A percentile compares a stretch with the other conserved stretches of the same genome.
Conservation (phyloP, 2,329 filamentous ascomycete species). For the Exophiala mesophila region DNA sequence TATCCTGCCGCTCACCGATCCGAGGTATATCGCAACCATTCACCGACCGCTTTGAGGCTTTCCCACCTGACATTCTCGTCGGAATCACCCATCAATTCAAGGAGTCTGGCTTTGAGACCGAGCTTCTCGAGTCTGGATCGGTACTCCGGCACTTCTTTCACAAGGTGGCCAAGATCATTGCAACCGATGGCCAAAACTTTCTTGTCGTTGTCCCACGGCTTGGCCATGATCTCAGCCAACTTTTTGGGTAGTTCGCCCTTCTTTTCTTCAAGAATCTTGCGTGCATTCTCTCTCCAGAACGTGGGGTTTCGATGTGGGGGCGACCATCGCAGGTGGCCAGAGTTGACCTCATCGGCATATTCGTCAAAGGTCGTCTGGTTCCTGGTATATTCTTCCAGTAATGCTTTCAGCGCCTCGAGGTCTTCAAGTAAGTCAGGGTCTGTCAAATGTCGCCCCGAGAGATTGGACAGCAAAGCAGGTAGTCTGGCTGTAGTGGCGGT, state of each 20-base stretch:
- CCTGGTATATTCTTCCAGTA: slow-evolving; percentile 79
- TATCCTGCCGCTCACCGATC: slow-evolving; percentile 38
- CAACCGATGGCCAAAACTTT: slow-evolving; percentile 86
- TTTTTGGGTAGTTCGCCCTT: slow-evolving; percentile 73
- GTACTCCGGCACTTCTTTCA: slow-evolving; percentile 85
- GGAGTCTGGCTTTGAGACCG: slow-evolving; percentile 78
- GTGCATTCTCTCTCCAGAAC: slow-evolving; percentile 90
- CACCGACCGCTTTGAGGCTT: slow-evolving; percentile 76
- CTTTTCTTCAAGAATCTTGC: slow-evolving; percentile 77
- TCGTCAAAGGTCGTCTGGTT: slow-evolving; percentile 63
- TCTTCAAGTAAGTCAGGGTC: slow-evolving; percentile 48
- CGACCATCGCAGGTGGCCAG: slow-evolving; percentile 86
- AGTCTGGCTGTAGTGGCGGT: slow-evolving; percentile 81
- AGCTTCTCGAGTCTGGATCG: slow-evolving; percentile 73
- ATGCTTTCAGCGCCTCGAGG: slow-evolving; percentile 49
- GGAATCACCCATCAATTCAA: slow-evolving; percentile 87
- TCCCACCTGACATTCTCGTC: slow-evolving; percentile 92
- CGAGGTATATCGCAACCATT: slow-evolving; percentile 69
- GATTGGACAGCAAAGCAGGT: slow-evolving; percentile 56
- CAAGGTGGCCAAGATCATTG: slow-evolving; percentile 83
- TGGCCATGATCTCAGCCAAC: slow-evolving; percentile 76
- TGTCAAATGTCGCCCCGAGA: slow-evolving; percentile 49
- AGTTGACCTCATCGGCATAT: slow-evolving; percentile 75
- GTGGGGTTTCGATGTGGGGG: slow-evolving; percentile 79
- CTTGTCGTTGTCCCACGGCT: slow-evolving; percentile 80